Conservation (phyloP, 805 yeast species). For the Blastobotrys robertii region DNA sequence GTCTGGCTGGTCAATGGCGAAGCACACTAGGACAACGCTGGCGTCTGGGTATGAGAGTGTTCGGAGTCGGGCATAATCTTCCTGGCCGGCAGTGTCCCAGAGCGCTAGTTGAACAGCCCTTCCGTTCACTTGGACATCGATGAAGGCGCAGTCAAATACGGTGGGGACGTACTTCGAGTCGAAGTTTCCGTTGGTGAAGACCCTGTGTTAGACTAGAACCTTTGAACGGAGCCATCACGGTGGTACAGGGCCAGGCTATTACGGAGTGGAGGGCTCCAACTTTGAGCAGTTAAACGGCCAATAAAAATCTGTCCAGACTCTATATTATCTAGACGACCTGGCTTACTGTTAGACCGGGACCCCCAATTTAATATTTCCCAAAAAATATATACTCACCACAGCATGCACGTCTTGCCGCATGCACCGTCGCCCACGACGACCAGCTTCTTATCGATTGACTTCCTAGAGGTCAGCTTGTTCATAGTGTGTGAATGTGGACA, state of each 20-base stretch:
- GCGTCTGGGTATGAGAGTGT: conserved; percentile 82
- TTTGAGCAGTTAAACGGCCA: not conserved
- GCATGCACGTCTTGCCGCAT: conserved; percentile 71
- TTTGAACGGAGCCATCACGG: too few species aligned
- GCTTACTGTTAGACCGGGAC: not conserved
- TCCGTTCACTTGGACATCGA: conserved; percentile 86
- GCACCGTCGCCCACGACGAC: conserved; percentile 83
- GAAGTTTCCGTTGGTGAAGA: conserved; percentile 52
- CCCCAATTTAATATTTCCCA: not conserved
- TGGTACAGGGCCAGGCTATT: too few species aligned
- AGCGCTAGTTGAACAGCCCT: conserved; percentile 77
- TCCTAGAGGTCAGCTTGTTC: not conserved
- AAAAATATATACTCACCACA: conserved; percentile 31
- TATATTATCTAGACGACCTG: not conserved
- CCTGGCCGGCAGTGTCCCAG: conserved; percentile 94
- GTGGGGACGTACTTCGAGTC: conserved; percentile 74
- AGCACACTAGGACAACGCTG: conserved; percentile 73
- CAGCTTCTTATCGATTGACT: conserved; percentile 31
- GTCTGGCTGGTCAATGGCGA: conserved; percentile 73
- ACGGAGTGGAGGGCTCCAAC: too few species aligned
- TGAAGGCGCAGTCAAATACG: conserved; percentile 84
- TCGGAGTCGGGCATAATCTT: conserved; percentile 70
- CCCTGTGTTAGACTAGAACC: not conserved
- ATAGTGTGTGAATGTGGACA: too few species aligned
- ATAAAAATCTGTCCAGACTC: not conserved